Percentiles rank a stretch among this genome's conserved stretches.
phyloP scores from a whole-genome alignment of 2,329 filamentous ascomycete genomes.

The Verticillium zaregamsianum region DNA sequence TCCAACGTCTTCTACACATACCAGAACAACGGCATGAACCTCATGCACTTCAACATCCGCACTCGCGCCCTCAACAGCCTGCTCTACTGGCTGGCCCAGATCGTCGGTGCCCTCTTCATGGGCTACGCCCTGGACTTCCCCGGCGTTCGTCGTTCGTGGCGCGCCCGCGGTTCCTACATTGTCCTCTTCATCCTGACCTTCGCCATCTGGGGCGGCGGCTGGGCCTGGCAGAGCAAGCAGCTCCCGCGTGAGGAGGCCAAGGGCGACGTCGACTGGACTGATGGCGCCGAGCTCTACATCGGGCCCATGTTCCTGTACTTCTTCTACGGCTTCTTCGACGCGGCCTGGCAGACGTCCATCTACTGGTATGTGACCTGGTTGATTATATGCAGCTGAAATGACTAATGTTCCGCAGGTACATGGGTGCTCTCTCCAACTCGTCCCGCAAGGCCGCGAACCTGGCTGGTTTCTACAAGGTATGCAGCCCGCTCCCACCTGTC shows the following conservation, averaged over 20 bases:
- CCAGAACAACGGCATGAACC: slow-evolving; percentile 66
- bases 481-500: background rate
- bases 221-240: slow-evolving; percentile 67
- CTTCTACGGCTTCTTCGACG: slow-evolving; percentile 86
- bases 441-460: slow-evolving; percentile 88
- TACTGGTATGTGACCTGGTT: slow-evolving; percentile 75
- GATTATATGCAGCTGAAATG: slow-evolving; percentile 49
- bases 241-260: slow-evolving; percentile 34
- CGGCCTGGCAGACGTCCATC: slow-evolving; percentile 82
- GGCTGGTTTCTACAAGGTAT: slow-evolving; percentile 76
- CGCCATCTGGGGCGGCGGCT: slow-evolving; percentile 78
- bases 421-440: slow-evolving; percentile 91
- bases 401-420: slow-evolving; percentile 61
- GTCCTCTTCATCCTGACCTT: slow-evolving; percentile 68
- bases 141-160: slow-evolving; percentile 55
- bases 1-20: slow-evolving; percentile 85
- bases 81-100: slow-evolving; percentile 77
- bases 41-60: slow-evolving; percentile 66
- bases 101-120: slow-evolving; percentile 69
- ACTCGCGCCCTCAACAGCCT: slow-evolving; percentile 73
- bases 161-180: slow-evolving; percentile 61
- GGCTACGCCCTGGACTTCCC: slow-evolving; percentile 66
- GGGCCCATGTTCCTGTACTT: slow-evolving; percentile 87
- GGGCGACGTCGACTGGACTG: slow-evolving; percentile 58
- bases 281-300: slow-evolving; percentile 54